These are phyloP conservation scores for Chenopodium quinoa DNA, from an alignment of 148 eudicot genomes.

Conservation along the genomic window DNA sequence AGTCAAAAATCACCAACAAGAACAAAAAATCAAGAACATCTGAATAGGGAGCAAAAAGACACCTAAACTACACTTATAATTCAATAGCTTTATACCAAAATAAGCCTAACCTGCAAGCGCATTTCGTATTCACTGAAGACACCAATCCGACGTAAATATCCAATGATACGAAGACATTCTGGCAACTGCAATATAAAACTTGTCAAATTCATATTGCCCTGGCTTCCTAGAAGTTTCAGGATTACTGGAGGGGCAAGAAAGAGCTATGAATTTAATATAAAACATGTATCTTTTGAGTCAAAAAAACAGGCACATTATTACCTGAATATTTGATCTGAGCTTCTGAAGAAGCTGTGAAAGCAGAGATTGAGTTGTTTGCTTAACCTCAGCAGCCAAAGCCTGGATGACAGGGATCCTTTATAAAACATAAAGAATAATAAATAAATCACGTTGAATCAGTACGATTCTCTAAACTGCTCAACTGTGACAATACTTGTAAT, in stretches of 20 bases:
- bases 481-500: neutral
- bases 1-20: conserved; percentile 1
- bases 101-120: conserved; percentile 78
- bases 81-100: neutral
- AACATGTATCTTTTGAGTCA: conserved; percentile 1
- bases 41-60: neutral
- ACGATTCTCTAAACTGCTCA: conserved; percentile 14
- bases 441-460: conserved; percentile 5
- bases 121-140: conserved; percentile 90
- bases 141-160: conserved; percentile 94
- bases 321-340: conserved; percentile 95
- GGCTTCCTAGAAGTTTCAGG: neutral
- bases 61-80: neutral
- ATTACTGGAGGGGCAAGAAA: neutral
- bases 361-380: conserved; percentile 90
- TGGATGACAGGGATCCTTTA: conserved; percentile 77
- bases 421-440: conserved; percentile 9
- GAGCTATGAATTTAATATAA: neutral
- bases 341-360: conserved; percentile 94
- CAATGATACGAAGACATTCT: conserved; percentile 95
- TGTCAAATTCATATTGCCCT: conserved; percentile 1
- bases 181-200: conserved; percentile 64
- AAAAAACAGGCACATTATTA: conserved; percentile 20
- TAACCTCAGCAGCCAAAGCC: conserved; percentile 84
- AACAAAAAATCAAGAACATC: neutral